phyloP scores from a whole-genome alignment of 2,329 filamentous ascomycete genomes.

The Scytalidium lignicola region DNA sequence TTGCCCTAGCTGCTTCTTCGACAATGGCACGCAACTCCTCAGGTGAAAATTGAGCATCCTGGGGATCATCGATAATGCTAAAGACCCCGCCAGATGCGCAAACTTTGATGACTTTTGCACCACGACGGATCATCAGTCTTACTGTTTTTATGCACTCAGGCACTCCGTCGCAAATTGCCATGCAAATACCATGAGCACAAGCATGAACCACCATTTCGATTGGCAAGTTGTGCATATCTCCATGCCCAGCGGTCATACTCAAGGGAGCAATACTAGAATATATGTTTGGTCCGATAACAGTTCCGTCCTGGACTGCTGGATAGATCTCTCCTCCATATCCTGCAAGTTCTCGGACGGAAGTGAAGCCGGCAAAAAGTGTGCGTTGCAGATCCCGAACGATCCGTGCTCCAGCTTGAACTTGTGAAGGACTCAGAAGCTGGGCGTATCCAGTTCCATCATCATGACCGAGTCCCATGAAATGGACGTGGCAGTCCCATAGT shows the following conservation, averaged over 20 bases:
- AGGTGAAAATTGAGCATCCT: conserved; percentile 38
- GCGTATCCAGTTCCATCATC: background rate
- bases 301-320: conserved; percentile 37
- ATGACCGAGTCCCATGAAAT: conserved; percentile 34
- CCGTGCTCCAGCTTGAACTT: conserved; percentile 35
- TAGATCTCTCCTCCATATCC: conserved; percentile 41
- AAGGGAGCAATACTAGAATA: conserved; percentile 41
- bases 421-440: conserved; percentile 10
- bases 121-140: conserved; percentile 37
- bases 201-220: conserved; percentile 29
- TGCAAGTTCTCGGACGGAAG: conserved; percentile 43
- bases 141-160: conserved; percentile 40
- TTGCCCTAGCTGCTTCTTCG: conserved; percentile 35
- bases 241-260: conserved; percentile 44
- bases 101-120: conserved; percentile 44
- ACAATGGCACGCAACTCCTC: conserved; percentile 39
- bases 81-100: conserved; percentile 40
- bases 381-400: conserved; percentile 34
- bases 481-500: conserved; percentile 48
- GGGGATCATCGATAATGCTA: conserved; percentile 36
- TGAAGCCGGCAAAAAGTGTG: conserved; percentile 44
- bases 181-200: conserved; percentile 26
- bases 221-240: conserved; percentile 37
- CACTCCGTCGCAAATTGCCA: conserved; percentile 39
- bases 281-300: conserved; percentile 41